These are phyloP conservation scores for Cladophialophora immunda DNA, from an alignment of 2,329 filamentous ascomycete genomes.

Conservation along the genomic window DNA sequence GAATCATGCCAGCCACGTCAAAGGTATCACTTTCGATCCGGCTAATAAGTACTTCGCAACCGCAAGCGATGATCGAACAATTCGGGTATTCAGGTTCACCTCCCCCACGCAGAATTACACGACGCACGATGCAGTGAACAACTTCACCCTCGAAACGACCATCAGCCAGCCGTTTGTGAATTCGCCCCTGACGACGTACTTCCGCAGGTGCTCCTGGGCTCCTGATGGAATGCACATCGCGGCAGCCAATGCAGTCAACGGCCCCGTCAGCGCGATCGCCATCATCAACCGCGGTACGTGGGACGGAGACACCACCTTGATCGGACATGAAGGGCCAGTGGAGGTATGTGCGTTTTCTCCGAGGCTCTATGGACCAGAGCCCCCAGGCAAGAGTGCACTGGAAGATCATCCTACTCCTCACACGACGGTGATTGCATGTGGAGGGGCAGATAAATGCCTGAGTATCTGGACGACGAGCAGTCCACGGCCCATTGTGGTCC, in stretches of 20 bases:
- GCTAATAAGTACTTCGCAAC: constrained; percentile 99
- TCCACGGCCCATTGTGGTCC: constrained; percentile 86
- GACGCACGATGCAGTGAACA: constrained; percentile 93
- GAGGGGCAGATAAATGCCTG: constrained; percentile 93
- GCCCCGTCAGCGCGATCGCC: constrained; percentile 94
- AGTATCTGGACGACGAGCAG: constrained; percentile 99
- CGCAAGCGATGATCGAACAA: constrained; percentile 93
- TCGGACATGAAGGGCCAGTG: constrained; percentile 94
- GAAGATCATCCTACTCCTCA: constrained; percentile 58
- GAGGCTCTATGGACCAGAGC: constrained; percentile 81
- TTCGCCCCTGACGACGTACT: constrained; percentile 95
- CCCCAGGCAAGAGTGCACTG: constrained; percentile 59
- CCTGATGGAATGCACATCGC: constrained; percentile 97
- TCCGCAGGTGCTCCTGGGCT: constrained; percentile 95
- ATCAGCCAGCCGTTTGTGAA: constrained; percentile 87
- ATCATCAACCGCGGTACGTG: constrained; percentile 92
- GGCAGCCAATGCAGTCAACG: constrained; percentile 95
- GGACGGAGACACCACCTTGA: constrained; percentile 97
- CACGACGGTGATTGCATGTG: constrained; percentile 95
- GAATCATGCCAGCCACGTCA: constrained; percentile 96
- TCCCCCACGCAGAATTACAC: constrained; percentile 90
- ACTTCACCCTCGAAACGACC: constrained; percentile 93
- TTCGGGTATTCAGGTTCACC: constrained; percentile 96
- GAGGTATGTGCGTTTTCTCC: constrained; percentile 98
- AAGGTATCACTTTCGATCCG: constrained; percentile 97